Percentiles rank a stretch among this genome's conserved stretches.
These are phyloP conservation scores for Neurospora sp. DNA, from an alignment of 495 filamentous ascomycete genomes.

Conservation along the genomic window DNA sequence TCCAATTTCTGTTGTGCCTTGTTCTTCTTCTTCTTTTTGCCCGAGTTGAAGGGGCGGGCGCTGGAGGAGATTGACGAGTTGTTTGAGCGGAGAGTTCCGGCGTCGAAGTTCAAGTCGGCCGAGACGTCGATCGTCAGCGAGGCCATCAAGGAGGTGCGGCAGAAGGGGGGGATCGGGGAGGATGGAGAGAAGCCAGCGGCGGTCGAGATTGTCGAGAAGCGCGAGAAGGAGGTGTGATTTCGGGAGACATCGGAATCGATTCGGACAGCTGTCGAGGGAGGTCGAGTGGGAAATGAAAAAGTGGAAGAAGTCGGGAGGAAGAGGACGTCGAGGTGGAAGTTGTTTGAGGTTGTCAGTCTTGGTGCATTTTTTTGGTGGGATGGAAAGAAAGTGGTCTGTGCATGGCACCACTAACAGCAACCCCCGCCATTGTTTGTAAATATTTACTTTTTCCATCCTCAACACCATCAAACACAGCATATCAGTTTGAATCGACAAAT, in stretches of 20 bases:
- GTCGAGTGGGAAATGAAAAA: neutral
- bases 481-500: neutral
- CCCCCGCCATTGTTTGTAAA: neutral
- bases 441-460: neutral
- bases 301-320: neutral
- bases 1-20: conserved; percentile 33
- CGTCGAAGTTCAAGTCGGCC: conserved; percentile 29
- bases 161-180: neutral
- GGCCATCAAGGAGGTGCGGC: conserved; percentile 22
- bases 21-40: conserved; percentile 39
- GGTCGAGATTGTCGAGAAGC: neutral
- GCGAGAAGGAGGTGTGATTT: neutral
- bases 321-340: neutral
- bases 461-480: neutral
- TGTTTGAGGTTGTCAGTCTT: neutral
- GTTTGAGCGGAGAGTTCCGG: conserved; percentile 25
- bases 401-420: too few species aligned
- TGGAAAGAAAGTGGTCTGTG: too few species aligned
- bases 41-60: conserved; percentile 44
- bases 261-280: neutral
- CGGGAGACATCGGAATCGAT: neutral
- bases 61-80: conserved; percentile 51
- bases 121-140: conserved; percentile 25
- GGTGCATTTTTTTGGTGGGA: too few species aligned
- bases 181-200: neutral